Evolutionary conservation across 192 early-diverging fungal genomes (phyloP), one percentile per base, ranked within the genome.

Genomic region (Thoreauomyces humboldtii): DNA sequence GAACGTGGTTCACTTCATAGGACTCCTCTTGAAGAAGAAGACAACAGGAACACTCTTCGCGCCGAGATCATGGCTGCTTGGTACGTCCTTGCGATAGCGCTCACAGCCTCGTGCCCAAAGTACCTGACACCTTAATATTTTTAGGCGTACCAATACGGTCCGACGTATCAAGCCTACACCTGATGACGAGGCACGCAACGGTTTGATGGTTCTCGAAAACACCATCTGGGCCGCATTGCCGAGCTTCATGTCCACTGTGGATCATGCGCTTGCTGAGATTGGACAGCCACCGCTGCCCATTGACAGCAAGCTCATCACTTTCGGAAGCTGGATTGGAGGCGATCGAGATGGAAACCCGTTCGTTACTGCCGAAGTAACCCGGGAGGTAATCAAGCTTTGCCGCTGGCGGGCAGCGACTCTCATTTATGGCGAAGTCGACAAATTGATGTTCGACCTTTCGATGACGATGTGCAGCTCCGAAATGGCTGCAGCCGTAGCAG

Each of bases 341-440:
- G 73, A 74, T 29, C 67, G 73, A 5, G 73, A 74, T 50, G 73
- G 73, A 17, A 74, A 74, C 68, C 73, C 67, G 2, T 74, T 36
- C 35, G 66, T 74, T 33, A 71, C 67, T 14, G 46, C 54, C 1
- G 67, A 74, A 27, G 67, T 69, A 19, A 74, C 67, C 21, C 54
- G 38, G 4, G 73, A 74, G 24, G 73, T 74, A 25, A 61, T 74
- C 44, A 71, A 72, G 42, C 50, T 74, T 32, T 53, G 45, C 32
- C 27, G 73, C 12, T 74, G 73, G 73, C 67, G 73, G 33, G 73
- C 67, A 3, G 68, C 73, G 22, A 63, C 54, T 14, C 52, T 74
- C 28, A 70, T 70, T 27, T 73, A 67, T 36, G n/a, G 17, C 3
- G 71, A 73, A 54, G 41, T 69, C 35, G 71, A 73, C 48, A 58